Percentiles rank a stretch among this genome's conserved stretches.
Evolutionary conservation across 139 green algal genomes (phyloP).

Genomic region (Coelastrella sp.): DNA sequence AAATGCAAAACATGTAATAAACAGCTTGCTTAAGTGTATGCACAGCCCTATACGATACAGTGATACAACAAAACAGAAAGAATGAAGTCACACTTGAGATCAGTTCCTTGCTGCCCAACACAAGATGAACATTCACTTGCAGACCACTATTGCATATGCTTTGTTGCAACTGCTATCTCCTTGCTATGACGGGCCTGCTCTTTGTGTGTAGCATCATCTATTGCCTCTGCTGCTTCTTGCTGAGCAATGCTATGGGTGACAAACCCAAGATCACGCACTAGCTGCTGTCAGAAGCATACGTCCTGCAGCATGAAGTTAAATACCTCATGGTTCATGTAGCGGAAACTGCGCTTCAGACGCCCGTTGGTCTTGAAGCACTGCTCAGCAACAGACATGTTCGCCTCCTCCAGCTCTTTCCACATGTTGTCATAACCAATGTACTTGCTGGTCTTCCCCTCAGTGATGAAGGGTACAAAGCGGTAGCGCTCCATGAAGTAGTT

Average conservation of each 20-base stretch:
- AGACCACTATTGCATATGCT: no score
- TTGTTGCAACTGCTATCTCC: no score
- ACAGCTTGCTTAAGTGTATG: no score
- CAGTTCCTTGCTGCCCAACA: no score
- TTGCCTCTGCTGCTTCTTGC: neutral
- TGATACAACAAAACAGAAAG: no score
- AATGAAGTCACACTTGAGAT: no score
- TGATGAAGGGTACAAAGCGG: neutral
- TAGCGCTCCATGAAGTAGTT: neutral
- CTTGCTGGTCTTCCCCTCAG: neutral
- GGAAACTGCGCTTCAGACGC: neutral
- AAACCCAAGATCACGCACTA: neutral
- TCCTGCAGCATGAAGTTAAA: neutral
- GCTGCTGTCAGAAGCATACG: neutral
- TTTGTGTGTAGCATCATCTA: neutral
- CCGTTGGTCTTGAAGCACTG: slow-evolving; percentile 2
- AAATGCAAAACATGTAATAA: no score
- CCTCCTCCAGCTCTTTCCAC: neutral
- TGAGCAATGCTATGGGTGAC: neutral
- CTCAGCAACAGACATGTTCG: slow-evolving; percentile 4
- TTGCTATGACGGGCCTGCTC: no score
- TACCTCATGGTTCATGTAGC: slow-evolving; percentile 2
- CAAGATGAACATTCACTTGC: no score
- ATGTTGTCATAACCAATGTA: neutral
- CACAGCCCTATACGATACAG: no score